phyloP scores from a whole-genome alignment of 208 protist genomes.

The Trypanosoma scelopori region DNA sequence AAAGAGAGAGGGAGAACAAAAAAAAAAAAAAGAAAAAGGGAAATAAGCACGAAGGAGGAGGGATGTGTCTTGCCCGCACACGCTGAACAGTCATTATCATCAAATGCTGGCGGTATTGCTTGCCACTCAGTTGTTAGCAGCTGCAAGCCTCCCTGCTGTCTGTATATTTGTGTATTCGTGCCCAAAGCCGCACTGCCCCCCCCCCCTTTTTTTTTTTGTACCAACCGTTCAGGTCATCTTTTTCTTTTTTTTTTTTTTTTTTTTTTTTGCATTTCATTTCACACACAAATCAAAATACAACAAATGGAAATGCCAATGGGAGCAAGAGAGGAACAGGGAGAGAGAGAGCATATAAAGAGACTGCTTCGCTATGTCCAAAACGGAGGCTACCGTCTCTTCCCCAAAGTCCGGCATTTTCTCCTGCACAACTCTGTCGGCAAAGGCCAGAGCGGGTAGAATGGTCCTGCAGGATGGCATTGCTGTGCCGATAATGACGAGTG shows the following conservation, averaged over 20 bases:
- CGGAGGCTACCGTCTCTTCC: not conserved
- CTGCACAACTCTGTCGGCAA: slow-evolving; percentile 5
- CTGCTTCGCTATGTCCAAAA: not conserved
- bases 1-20: slow-evolving; percentile 12
- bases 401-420: not conserved
- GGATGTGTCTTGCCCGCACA: not conserved
- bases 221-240: too few species aligned
- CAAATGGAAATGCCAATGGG: too few species aligned
- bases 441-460: slow-evolving; percentile 18
- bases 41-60: not conserved
- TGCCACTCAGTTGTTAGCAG: not conserved
- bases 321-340: too few species aligned
- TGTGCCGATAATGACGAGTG: slow-evolving; percentile 5
- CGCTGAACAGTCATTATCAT: not conserved
- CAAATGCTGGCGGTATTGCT: not conserved
- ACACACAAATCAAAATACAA: too few species aligned
- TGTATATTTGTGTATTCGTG: not conserved
- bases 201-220: too few species aligned
- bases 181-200: too few species aligned
- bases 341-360: too few species aligned
- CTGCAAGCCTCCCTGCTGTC: not conserved
- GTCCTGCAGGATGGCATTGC: slow-evolving; percentile 21
- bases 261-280: not conserved
- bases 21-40: slow-evolving; percentile 11
- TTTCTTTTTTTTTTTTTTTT: not conserved